phyloP scores from a whole-genome alignment of 352 stramenopile genomes.

The Phytopythium litorale region DNA sequence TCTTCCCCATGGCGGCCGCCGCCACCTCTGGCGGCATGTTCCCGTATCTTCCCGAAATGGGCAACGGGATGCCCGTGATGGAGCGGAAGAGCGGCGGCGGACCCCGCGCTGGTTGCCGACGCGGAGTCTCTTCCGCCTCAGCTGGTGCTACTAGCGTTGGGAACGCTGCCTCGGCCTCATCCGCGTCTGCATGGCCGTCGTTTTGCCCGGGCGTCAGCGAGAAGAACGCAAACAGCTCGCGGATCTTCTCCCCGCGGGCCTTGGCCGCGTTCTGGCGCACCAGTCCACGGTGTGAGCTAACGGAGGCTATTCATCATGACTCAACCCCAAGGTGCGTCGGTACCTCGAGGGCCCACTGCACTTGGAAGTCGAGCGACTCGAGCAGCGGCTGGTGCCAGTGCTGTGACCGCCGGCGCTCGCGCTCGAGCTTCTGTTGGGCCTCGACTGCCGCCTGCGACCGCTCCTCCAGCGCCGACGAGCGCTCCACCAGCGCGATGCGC shows the following conservation, averaged over 20 bases:
- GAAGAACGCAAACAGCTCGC: conserved; percentile 70
- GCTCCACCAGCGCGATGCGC: conserved; percentile 55
- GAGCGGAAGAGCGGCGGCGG: conserved; percentile 46
- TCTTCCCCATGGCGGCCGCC: conserved; percentile 58
- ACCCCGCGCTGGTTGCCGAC: background rate
- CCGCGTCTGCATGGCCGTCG: background rate
- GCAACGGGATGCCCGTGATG: conserved; percentile 63
- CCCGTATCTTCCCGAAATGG: conserved; percentile 68
- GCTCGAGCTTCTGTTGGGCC: conserved; percentile 36
- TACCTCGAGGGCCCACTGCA: conserved; percentile 60
- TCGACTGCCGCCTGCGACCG: conserved; percentile 33
- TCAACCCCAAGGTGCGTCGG: background rate
- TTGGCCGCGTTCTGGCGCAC: conserved; percentile 50
- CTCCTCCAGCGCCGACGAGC: conserved; percentile 44
- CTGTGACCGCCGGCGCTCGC: conserved; percentile 23
- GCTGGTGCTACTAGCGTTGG: background rate
- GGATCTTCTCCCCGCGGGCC: conserved; percentile 62
- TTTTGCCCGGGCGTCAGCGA: conserved; percentile 12
- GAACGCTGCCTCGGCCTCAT: background rate
- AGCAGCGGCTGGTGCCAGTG: conserved; percentile 49
- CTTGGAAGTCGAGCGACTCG: conserved; percentile 62
- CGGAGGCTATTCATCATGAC: too few species aligned
- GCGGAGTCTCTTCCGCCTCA: background rate
- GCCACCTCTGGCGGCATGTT: conserved; percentile 73
- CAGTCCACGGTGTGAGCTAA: background rate